Evolutionary conservation across 2,329 filamentous ascomycete genomes (phyloP).

Genomic region (Daldinia sp.): DNA sequence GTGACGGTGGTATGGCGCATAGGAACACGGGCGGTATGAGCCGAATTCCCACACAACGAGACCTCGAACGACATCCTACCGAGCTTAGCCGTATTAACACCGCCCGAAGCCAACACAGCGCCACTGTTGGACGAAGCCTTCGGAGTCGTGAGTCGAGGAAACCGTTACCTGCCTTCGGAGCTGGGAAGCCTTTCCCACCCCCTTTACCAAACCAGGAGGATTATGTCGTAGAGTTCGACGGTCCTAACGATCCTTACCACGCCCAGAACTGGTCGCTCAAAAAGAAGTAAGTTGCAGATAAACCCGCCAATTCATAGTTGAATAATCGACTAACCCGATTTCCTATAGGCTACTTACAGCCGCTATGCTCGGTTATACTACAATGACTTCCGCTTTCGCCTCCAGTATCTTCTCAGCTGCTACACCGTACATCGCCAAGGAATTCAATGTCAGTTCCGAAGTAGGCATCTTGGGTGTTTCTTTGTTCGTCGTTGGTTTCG

Average conservation of each 20-base stretch:
- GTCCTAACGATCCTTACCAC: slow-evolving; percentile 82
- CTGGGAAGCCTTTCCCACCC: slow-evolving; percentile 78
- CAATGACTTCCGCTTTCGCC: slow-evolving; percentile 74
- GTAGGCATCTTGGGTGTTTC: slow-evolving; percentile 72
- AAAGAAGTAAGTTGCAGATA: slow-evolving; percentile 71
- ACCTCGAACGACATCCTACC: slow-evolving; percentile 74
- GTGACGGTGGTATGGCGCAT: slow-evolving; percentile 45
- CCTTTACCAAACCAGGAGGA: slow-evolving; percentile 73
- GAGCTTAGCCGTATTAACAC: slow-evolving; percentile 77
- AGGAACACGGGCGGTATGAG: slow-evolving; percentile 59
- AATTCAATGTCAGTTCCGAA: slow-evolving; percentile 68
- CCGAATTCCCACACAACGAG: slow-evolving; percentile 69
- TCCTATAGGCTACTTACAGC: slow-evolving; percentile 64
- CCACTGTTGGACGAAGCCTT: slow-evolving; percentile 70
- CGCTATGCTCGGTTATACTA: slow-evolving; percentile 76
- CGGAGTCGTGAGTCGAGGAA: slow-evolving; percentile 60
- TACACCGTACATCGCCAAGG: slow-evolving; percentile 61
- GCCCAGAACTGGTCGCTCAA: slow-evolving; percentile 85
- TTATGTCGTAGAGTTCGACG: slow-evolving; percentile 87
- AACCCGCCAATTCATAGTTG: not conserved
- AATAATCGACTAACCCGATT: slow-evolving; percentile 29
- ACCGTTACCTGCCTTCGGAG: slow-evolving; percentile 74
- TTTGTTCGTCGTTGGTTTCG: slow-evolving; percentile 75
- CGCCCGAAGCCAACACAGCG: slow-evolving; percentile 72
- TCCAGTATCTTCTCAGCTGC: slow-evolving; percentile 79